Evolutionary conservation across 1,284 basidiomycete species (phyloP), one percentile per base, ranked within the genome.

Genomic region (Cutaneotrichosporon arboriforme): DNA sequence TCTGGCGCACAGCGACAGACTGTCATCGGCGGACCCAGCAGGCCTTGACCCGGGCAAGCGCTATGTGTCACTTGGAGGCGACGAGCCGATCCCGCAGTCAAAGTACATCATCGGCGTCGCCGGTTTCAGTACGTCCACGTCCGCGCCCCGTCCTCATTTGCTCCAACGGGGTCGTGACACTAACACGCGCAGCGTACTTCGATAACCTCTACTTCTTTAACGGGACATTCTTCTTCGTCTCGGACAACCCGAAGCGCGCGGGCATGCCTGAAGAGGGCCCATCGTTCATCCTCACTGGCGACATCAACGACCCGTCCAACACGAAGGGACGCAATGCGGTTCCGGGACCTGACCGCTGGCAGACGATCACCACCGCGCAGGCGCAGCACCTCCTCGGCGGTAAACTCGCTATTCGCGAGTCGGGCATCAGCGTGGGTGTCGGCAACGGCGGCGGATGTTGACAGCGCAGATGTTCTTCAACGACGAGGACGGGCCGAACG

Each of bases 171-270:
- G 21, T 26, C 4, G 5, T 21, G 20, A 7, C 23, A 13, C 12
- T 3, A 20, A 20, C 42, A 33, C 20, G 17, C 13, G 22, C 50
- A 66, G 65, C 55, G 42, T 62, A 61, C 38, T 86, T 87, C 70
- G 77, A 79, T 26, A 83, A 88, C 65, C 70, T 89, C 21, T 71
- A 71, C 48, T 49, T 68, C 31, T 41, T 50, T 35, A 66, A 72
- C 46, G 64, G 64, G 8, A 67, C 66, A 3, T 68, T 64, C 42
- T 54, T 61, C 51, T 66, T 68, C 40, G 58, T 73, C 44, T 61
- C 66, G 4, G 57, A 65, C 17, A 52, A 67, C 33, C 64, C 70
- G 12, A 40, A 50, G 10, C 38, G 50, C 4, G 42, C 43, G 4
- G 50, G 50, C 1, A 54, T 73, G 23, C 73, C 71, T 1, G 55